Percentiles rank a stretch among this genome's conserved stretches.
These are phyloP conservation scores for Lenzites betulinus DNA, from an alignment of 768 basidiomycete species.

Conservation along the genomic window DNA sequence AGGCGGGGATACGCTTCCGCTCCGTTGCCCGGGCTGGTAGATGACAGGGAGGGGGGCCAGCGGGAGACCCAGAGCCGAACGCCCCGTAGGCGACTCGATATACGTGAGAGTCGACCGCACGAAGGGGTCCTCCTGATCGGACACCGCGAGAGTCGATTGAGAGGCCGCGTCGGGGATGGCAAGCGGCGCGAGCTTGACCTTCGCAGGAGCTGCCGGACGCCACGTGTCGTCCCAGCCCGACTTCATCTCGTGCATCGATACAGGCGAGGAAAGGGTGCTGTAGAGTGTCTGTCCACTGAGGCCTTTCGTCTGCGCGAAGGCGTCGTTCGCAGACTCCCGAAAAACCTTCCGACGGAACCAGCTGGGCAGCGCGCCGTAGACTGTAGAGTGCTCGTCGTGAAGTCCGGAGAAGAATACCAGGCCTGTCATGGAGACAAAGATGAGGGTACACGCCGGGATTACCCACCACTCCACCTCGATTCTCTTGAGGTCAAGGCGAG, in stretches of 20 bases:
- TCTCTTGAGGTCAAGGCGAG: background rate
- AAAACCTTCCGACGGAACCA: slow-evolving; percentile 16
- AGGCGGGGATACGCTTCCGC: background rate
- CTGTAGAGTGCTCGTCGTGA: slow-evolving; percentile 15
- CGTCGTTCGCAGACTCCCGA: slow-evolving; percentile 9
- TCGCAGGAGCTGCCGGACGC: slow-evolving; percentile 1
- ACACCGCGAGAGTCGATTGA: slow-evolving; percentile 11
- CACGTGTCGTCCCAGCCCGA: slow-evolving; percentile 26
- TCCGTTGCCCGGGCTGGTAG: background rate
- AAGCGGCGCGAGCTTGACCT: slow-evolving; percentile 17
- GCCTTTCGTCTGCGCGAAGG: slow-evolving; percentile 2
- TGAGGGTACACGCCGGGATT: slow-evolving; percentile 16
- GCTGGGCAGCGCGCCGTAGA: slow-evolving; percentile 12
- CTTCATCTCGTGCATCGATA: slow-evolving; percentile 23
- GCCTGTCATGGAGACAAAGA: slow-evolving; percentile 14
- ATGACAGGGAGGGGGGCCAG: slow-evolving; percentile 8
- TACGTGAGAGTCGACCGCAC: slow-evolving; percentile 28
- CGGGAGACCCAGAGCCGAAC: slow-evolving; percentile 22
- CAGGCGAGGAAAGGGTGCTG: slow-evolving; percentile 18
- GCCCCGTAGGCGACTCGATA: slow-evolving; percentile 30
- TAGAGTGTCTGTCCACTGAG: slow-evolving; percentile 17
- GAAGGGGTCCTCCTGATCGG: slow-evolving; percentile 28
- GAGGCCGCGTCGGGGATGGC: slow-evolving; percentile 12
- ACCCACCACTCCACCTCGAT: slow-evolving; percentile 23
- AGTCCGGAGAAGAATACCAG: slow-evolving; percentile 11